Conservation (phyloP, 2,329 filamentous ascomycete genomes). For the Hymenoscyphus occultus region DNA sequence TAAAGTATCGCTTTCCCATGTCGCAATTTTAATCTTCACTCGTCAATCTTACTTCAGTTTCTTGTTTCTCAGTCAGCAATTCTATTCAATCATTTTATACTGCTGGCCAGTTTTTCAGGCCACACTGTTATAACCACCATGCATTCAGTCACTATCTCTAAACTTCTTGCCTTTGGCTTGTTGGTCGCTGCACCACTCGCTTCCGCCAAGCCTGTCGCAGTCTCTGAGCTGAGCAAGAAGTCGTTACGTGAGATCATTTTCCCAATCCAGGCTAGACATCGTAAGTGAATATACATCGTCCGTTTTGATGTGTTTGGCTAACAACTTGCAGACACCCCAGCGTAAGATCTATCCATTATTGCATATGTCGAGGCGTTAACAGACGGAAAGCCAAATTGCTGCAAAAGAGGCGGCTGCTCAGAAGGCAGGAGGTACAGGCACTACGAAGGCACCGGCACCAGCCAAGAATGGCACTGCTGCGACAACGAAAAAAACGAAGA, state of each 20-base stretch:
- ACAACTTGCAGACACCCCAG: too few relatives aligned
- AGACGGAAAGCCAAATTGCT: too few relatives aligned
- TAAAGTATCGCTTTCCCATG: constrained; percentile 6
- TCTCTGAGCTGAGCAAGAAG: constrained; percentile 4
- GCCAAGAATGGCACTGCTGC: too few relatives aligned
- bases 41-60: constrained; percentile 6
- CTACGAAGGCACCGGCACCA: too few relatives aligned
- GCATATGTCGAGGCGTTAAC: too few relatives aligned
- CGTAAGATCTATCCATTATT: too few relatives aligned
- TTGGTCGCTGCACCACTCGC: constrained; percentile 30
- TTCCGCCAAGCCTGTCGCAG: constrained; percentile 14
- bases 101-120: constrained; percentile 33
- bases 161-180: constrained; percentile 30
- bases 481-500: too few relatives aligned
- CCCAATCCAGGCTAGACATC: not conserved
- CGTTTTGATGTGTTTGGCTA: too few relatives aligned
- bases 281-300: too few relatives aligned
- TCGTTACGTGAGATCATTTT: constrained; percentile 5
- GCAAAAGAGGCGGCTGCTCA: too few relatives aligned
- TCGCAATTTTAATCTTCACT: constrained; percentile 14
- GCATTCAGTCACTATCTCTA: constrained; percentile 32
- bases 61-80: constrained; percentile 13
- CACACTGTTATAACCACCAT: constrained; percentile 25
- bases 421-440: too few relatives aligned
- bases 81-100: constrained; percentile 26